Base-by-base conservation (phyloP, 768 basidiomycete species). In the Leccinum rimulosum region DNA sequence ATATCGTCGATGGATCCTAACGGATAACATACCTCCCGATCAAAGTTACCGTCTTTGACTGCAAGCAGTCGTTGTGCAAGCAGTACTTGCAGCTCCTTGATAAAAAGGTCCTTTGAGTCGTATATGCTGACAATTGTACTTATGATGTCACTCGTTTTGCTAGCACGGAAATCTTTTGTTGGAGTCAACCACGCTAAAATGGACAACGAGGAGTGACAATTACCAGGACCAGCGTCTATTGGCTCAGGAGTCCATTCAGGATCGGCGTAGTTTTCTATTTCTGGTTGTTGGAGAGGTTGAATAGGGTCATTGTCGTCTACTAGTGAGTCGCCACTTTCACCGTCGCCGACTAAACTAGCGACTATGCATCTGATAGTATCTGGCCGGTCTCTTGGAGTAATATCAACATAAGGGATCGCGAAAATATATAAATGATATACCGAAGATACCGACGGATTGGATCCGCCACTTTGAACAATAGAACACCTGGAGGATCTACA, bases 51-150 rank as follows among this genome's bases (percentile, higher is more conserved):
- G 64, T 94, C 89, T 50, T 79, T 85, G 50, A 95, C 85, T 1
- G 84, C 82, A 50, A 99, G 77, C 36, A 99, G 75, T 9, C 95
- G 82, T 60, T 94, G 91, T 1, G 95, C 95, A 14, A 99, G 82
- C 4, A 97, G 76, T 1, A 93, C 87, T 70, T 98, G 97, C 33
- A 99, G 77, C 72, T 98, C 97, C 70, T 93, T 96, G 65, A 98
- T 84, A 67, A 99, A 98, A 9, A 98, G 82, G 64, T 98, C 97
- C 68, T 94, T 91, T 2, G 95, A 95, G 70, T 98, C 95, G 66
- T 98, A 98, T 64, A 98, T 98, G 71, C 91, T 94, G 64, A 98
- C 95, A 1, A 98, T 85, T 1, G 96, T 96, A 70, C 93, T 95
- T 68, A 98, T 89, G 61, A 98, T 87, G 68, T 98, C 97, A 65